phyloP scores from a whole-genome alignment of 441 rosid genomes.

The California macrophylla region DNA sequence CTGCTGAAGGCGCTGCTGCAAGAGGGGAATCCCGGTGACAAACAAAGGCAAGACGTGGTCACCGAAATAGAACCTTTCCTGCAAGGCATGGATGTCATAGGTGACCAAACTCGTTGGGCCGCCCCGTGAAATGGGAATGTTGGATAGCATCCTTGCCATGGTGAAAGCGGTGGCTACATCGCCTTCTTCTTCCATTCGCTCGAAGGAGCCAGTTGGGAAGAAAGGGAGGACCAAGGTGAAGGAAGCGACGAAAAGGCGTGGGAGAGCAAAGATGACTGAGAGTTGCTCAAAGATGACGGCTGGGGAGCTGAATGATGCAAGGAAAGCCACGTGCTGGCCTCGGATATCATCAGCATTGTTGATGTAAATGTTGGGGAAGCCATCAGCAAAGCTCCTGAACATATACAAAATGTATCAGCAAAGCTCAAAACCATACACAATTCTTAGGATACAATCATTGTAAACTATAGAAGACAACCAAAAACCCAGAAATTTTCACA shows the following conservation, averaged over 20 bases:
- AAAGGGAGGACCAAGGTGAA: slow-evolving; percentile 87
- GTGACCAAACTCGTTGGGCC: slow-evolving; percentile 92
- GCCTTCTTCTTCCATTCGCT: slow-evolving; percentile 98
- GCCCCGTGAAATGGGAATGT: slow-evolving; percentile 89
- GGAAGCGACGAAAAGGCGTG: slow-evolving; percentile 79
- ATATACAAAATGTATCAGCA: not conserved
- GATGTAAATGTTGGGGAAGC: slow-evolving; percentile 83
- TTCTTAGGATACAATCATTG: no score
- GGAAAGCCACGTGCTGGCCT: slow-evolving; percentile 91
- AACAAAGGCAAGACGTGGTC: slow-evolving; percentile 92
- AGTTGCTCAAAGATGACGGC: slow-evolving; percentile 88
- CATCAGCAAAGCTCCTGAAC: slow-evolving; percentile 89
- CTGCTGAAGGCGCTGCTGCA: slow-evolving; percentile 69
- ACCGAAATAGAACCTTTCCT: slow-evolving; percentile 96
- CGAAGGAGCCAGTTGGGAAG: slow-evolving; percentile 95
- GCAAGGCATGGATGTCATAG: slow-evolving; percentile 93
- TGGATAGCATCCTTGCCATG: slow-evolving; percentile 89
- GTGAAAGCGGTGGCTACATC: slow-evolving; percentile 97
- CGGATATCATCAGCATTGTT: slow-evolving; percentile 84
- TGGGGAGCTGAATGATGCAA: slow-evolving; percentile 87
- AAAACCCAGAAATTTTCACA: not conserved
- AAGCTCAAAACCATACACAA: no score
- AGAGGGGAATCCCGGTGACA: slow-evolving; percentile 87
- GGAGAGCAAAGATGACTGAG: slow-evolving; percentile 88
- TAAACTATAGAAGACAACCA: not conserved